Percentiles rank a stretch among this genome's conserved stretches.
Conservation (phyloP, 306 rosid genomes). For the Citrullus mucosospermus region DNA sequence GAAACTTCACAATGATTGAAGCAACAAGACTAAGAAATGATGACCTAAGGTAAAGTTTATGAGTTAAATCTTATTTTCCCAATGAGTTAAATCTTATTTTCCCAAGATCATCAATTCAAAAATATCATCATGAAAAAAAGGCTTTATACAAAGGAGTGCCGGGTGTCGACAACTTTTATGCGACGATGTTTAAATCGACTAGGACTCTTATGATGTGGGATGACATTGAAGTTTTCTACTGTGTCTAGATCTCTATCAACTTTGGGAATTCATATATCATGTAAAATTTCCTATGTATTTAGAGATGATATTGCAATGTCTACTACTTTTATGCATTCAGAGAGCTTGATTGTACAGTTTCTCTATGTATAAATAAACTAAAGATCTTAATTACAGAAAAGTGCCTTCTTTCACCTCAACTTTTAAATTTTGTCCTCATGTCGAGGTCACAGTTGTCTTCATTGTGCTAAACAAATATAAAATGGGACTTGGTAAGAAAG, state of each 20-base stretch:
- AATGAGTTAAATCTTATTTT: background rate
- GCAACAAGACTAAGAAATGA: background rate
- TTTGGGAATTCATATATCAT: background rate
- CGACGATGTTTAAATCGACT: background rate
- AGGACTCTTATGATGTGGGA: background rate
- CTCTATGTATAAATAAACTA: background rate
- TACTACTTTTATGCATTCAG: background rate
- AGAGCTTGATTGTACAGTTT: background rate
- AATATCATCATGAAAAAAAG: background rate
- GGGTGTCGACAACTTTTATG: background rate
- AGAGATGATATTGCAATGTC: background rate
- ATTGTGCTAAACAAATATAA: constrained; percentile 7
- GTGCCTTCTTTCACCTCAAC: constrained; percentile 3
- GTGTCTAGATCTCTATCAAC: background rate
- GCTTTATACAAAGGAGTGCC: background rate
- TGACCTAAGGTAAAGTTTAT: background rate
- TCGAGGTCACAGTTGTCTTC: background rate
- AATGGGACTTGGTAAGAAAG: background rate
- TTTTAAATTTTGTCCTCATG: constrained; percentile 3
- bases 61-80: background rate
- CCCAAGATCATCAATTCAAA: background rate
- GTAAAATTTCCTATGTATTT: background rate
- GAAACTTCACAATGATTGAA: constrained; percentile 2
- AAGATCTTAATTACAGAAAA: background rate
- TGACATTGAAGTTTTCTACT: background rate